Percentiles rank a stretch among this genome's conserved stretches.
These are phyloP conservation scores for Starmerella ratchasimensis DNA, from an alignment of 805 yeast species.

Conservation along the genomic window DNA sequence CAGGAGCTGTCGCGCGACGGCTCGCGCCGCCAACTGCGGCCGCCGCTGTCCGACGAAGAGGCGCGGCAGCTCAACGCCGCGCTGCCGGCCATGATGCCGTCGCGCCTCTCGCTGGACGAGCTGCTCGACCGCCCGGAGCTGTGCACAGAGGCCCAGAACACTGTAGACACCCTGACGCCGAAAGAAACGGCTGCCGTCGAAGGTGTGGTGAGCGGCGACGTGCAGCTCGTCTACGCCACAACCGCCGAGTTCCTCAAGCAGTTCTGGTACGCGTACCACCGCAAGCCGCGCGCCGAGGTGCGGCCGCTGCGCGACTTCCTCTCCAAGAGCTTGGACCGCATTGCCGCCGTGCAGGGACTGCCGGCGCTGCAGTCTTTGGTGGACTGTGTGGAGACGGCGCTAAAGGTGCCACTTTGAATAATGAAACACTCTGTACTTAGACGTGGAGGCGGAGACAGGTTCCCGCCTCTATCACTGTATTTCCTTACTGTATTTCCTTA, in stretches of 20 bases:
- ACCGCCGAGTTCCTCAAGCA: constrained; percentile 64
- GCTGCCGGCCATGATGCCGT: background rate
- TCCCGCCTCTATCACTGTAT: too few species aligned
- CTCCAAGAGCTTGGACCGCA: constrained; percentile 12
- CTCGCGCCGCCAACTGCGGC: background rate
- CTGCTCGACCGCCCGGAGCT: constrained; percentile 36
- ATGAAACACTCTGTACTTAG: too few species aligned
- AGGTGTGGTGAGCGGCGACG: constrained; percentile 19
- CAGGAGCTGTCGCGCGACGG: background rate
- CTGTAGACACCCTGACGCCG: constrained; percentile 10
- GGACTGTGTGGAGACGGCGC: constrained; percentile 10
- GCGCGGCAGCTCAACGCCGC: background rate
- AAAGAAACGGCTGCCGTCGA: background rate
- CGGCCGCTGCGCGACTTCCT: constrained; percentile 15
- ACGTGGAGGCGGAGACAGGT: too few species aligned
- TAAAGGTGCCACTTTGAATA: constrained; percentile 2
- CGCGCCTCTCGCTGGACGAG: background rate
- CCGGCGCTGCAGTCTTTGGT: constrained; percentile 8
- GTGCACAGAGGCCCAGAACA: constrained; percentile 11
- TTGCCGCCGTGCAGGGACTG: constrained; percentile 5
- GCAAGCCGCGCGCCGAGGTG: constrained; percentile 26
- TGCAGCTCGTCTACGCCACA: constrained; percentile 53
- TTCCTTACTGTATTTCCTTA: too few species aligned
- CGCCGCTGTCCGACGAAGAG: constrained; percentile 1
- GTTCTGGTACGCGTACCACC: constrained; percentile 38